A percentile compares a stretch with the other conserved stretches of the same genome.
Evolutionary conservation across 306 rosid genomes (phyloP).

Genomic region (Casuarina cunninghamiana): DNA sequence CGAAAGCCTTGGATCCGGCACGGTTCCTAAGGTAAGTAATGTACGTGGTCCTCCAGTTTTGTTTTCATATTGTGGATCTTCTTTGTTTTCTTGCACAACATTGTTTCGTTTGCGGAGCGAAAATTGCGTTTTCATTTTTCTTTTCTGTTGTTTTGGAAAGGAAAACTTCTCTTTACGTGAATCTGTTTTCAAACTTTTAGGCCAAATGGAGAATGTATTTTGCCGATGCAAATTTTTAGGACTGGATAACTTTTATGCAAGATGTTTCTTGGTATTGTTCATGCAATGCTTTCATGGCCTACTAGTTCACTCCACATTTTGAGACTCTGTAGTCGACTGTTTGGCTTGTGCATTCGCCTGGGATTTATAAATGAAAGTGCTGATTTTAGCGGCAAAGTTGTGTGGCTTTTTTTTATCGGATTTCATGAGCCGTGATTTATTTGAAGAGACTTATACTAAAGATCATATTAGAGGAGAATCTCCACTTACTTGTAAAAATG

Average conservation of each 20-base stretch:
- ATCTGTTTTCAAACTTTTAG: neutral
- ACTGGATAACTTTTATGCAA: too few species aligned
- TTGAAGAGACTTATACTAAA: neutral
- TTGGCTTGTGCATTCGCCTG: slow-evolving; percentile 15
- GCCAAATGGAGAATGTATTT: neutral
- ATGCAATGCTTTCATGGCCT: neutral
- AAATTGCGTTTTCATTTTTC: neutral
- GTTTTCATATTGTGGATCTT: neutral
- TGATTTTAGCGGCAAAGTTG: neutral
- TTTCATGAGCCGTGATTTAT: neutral
- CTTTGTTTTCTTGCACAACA: neutral
- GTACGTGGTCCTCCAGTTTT: slow-evolving; percentile 17
- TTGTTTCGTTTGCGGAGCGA: neutral
- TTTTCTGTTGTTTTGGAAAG: neutral
- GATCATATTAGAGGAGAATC: neutral
- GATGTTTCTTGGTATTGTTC: neutral
- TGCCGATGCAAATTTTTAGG: neutral
- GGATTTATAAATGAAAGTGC: neutral
- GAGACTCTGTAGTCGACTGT: slow-evolving; percentile 5
- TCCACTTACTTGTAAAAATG: neutral
- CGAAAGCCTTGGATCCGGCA: slow-evolving; percentile 58
- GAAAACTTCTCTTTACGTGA: neutral
- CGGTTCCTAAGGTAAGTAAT: slow-evolving; percentile 60
- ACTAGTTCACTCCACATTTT: neutral
- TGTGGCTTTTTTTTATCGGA: neutral